A percentile compares a stretch with the other conserved stretches of the same genome.
Conservation (phyloP, 176 grass and related monocot species). For the Ensete ventricosum region DNA sequence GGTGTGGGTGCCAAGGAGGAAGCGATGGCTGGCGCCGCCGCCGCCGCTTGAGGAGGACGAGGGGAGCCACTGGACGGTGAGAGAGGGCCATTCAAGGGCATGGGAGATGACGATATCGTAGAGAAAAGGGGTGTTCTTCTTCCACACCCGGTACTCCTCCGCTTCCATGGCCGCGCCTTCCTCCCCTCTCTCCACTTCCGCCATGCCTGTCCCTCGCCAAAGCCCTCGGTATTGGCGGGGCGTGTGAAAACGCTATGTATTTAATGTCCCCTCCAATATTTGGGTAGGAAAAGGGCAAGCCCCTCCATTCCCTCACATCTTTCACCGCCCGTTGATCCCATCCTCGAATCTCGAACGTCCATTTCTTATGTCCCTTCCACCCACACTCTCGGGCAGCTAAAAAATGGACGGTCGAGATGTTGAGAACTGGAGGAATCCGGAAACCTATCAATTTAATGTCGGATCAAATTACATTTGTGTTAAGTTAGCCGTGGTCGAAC, state of each 20-base stretch:
- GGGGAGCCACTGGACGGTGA: constrained; percentile 80
- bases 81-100: constrained; percentile 81
- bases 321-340: neutral
- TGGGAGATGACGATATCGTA: constrained; percentile 94
- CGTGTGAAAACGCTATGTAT: rapidly evolving
- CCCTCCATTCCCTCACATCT: neutral
- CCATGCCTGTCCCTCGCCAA: neutral
- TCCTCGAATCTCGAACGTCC: neutral
- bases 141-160: constrained; percentile 82
- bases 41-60: neutral
- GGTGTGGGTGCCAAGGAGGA: constrained; percentile 76
- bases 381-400: too few relatives aligned
- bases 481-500: too few relatives aligned
- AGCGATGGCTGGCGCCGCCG: constrained; percentile 25
- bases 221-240: neutral
- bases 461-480: too few relatives aligned
- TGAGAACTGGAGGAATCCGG: too few relatives aligned
- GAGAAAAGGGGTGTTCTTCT: constrained; percentile 79
- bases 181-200: neutral
- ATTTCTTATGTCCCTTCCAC: too few relatives aligned
- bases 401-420: too few relatives aligned
- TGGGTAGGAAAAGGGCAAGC: neutral
- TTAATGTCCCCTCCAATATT: neutral
- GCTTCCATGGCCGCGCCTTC: constrained; percentile 11
- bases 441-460: too few relatives aligned